These are phyloP conservation scores for Termitomyces sp. DNA, from an alignment of 768 basidiomycete species.

Conservation along the genomic window DNA sequence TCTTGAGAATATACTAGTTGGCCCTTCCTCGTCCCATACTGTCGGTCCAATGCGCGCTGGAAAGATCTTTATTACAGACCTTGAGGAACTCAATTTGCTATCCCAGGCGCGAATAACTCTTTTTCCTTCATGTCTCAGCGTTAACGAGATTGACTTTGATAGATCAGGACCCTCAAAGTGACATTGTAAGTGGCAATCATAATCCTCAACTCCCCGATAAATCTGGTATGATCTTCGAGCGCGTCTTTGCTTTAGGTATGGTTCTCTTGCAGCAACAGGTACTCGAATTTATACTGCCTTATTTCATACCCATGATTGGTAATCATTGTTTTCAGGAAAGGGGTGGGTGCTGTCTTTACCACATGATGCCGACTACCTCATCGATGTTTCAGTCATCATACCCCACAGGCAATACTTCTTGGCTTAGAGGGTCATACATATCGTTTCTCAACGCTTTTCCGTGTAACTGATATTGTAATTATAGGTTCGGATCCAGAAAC, in stretches of 20 bases:
- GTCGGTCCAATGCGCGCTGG: slow-evolving; percentile 80
- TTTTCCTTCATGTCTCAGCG: slow-evolving; percentile 4
- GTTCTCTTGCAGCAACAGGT: slow-evolving; percentile 92
- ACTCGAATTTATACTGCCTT: slow-evolving; percentile 9
- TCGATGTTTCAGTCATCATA: slow-evolving; percentile 60
- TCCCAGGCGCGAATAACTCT: slow-evolving; percentile 49
- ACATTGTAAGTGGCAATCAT: slow-evolving; percentile 53
- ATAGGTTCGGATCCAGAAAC: slow-evolving; percentile 88
- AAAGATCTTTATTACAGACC: slow-evolving; percentile 80
- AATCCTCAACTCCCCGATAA: neutral
- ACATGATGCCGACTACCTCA: neutral
- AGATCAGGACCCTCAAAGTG: slow-evolving; percentile 83
- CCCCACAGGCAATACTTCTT: slow-evolving; percentile 81
- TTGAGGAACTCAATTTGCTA: slow-evolving; percentile 63
- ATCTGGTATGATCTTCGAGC: neutral
- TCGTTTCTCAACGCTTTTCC: neutral
- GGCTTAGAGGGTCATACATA: slow-evolving; percentile 61
- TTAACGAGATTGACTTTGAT: neutral
- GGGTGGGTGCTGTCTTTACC: slow-evolving; percentile 44
- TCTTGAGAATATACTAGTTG: slow-evolving; percentile 27
- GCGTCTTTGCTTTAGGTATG: slow-evolving; percentile 54
- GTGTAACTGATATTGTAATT: neutral
- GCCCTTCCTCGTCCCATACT: slow-evolving; percentile 52
- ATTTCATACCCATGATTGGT: neutral
- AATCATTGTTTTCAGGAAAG: slow-evolving; percentile 51